Evolutionary conservation across 192 early-diverging fungal genomes (phyloP), one percentile per base, ranked within the genome.

Genomic region (Coemansia sp.): DNA sequence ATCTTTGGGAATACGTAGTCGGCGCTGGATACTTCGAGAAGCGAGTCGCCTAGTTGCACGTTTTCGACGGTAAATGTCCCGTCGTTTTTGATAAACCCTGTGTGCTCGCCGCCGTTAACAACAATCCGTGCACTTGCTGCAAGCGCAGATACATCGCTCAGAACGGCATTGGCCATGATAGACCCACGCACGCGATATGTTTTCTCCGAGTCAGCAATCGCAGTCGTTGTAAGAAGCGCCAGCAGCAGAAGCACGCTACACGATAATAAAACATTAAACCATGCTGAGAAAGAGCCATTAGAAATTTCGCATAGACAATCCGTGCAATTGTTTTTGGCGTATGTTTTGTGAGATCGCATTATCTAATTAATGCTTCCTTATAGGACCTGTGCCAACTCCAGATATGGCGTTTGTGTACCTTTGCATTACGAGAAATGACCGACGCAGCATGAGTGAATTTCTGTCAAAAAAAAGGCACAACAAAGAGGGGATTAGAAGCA

Each of bases 1-100:
- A 81, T 52, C 64, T 81, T 84, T 45, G 83, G 74, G 57, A 84
- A 84, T 15, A 61, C 75, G 30, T 78, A 84, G 53, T 77, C 68
- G 15, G 71, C 61, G 58, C 71, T 71, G 23, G 57, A 26, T 23
- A 84, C 58, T 31, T 84, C 78, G 9, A 84, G 58, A 29, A 84
- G 60, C 66, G 74, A 81, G 53, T 81, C 71, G 18, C 83, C 83
- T 23, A 63, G 57, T 18, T 58, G 61, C 31, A 84, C 67, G 28
- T 72, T 68, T 18, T 82, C 74, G 33, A 82, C 69, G 9, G 63
- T 71, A 63, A 82, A 82, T 5, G 68, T 20, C 18, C 80, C 80
- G 30, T 82, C 80, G 13, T 45, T 71, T 39, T 69, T 75, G 28
- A 82, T 77, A 57, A 68, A 77, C 2, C 56, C 80, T 25, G 61